Evolutionary conservation across 371 early-diverging fungal genomes (phyloP).

Genomic region (Lichtheimia corymbifera): DNA sequence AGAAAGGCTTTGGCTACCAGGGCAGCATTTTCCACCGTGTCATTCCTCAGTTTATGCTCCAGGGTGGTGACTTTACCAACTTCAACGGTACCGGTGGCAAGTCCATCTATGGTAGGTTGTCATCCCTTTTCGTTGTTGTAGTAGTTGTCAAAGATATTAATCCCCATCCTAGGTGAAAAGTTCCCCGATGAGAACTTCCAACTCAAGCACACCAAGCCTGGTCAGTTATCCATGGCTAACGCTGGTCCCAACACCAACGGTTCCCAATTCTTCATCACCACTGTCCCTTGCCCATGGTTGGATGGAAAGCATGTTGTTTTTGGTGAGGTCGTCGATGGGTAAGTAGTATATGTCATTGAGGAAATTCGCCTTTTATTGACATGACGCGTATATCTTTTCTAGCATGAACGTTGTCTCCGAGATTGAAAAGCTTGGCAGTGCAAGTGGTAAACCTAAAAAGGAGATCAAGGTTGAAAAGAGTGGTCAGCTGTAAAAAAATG

Average conservation of each 20-base stretch:
- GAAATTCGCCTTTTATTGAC: no score
- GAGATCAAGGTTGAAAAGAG: constrained; percentile 66
- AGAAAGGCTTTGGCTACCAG: constrained; percentile 84
- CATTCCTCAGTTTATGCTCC: constrained; percentile 97
- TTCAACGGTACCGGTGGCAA: constrained; percentile 97
- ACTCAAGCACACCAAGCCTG: constrained; percentile 91
- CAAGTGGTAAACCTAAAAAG: constrained; percentile 55
- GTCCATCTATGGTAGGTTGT: constrained; percentile 89
- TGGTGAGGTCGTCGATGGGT: constrained; percentile 86
- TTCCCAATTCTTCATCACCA: constrained; percentile 98
- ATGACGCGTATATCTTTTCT: neutral
- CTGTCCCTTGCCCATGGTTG: constrained; percentile 85
- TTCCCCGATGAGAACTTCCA: constrained; percentile 98
- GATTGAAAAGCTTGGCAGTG: constrained; percentile 70
- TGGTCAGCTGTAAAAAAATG: constrained; percentile 63
- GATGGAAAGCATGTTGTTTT: constrained; percentile 99
- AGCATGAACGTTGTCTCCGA: constrained; percentile 72
- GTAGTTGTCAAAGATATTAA: constrained; percentile 7
- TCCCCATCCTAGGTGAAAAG: constrained; percentile 28
- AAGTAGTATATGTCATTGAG: constrained; percentile 16
- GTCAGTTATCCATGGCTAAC: constrained; percentile 95
- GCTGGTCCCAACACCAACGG: constrained; percentile 96
- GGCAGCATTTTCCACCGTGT: constrained; percentile 92
- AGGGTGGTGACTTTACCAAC: constrained; percentile 98
- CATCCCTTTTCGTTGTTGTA: neutral